These are phyloP conservation scores for Paraconiothyrium brasiliense DNA, from an alignment of 2,329 filamentous ascomycete species.

Conservation along the genomic window DNA sequence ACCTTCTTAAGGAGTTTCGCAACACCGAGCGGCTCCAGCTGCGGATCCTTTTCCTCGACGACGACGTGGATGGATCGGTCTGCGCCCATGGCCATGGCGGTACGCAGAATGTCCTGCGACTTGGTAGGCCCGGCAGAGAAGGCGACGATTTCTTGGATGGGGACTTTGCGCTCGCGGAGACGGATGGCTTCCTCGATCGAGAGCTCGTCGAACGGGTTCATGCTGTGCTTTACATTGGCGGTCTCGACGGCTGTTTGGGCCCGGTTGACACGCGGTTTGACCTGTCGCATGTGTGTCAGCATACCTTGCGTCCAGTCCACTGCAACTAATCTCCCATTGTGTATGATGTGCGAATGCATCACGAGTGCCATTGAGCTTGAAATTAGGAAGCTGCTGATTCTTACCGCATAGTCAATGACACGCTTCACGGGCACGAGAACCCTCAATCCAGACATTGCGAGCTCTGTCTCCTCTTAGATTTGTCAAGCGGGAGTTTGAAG, in stretches of 20 bases:
- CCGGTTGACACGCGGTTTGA: slow-evolving; percentile 76
- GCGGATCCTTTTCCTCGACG: slow-evolving; percentile 67
- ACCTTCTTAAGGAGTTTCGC: slow-evolving; percentile 86
- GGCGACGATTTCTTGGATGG: slow-evolving; percentile 90
- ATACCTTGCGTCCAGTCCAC: neutral
- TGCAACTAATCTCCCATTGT: neutral
- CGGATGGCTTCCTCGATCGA: slow-evolving; percentile 96
- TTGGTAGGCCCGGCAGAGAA: slow-evolving; percentile 90
- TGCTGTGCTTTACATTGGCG: slow-evolving; percentile 91
- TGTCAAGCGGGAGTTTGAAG: neutral
- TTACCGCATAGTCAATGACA: slow-evolving; percentile 67
- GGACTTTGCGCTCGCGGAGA: slow-evolving; percentile 79
- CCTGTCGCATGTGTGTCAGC: slow-evolving; percentile 51
- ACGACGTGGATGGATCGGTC: slow-evolving; percentile 86
- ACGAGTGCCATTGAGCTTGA: slow-evolving; percentile 7
- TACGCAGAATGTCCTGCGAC: slow-evolving; percentile 86
- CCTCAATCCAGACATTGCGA: slow-evolving; percentile 58
- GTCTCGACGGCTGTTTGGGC: slow-evolving; percentile 88
- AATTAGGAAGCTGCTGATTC: slow-evolving; percentile 24
- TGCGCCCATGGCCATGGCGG: slow-evolving; percentile 98
- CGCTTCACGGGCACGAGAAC: slow-evolving; percentile 66
- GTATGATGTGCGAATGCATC: neutral
- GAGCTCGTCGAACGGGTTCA: slow-evolving; percentile 99
- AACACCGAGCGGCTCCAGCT: slow-evolving; percentile 85
- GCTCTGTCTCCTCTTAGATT: neutral